Percentiles rank a stretch among this genome's conserved stretches.
These are phyloP conservation scores for Dioszegia crocea DNA, from an alignment of 768 basidiomycete species.

Conservation along the genomic window DNA sequence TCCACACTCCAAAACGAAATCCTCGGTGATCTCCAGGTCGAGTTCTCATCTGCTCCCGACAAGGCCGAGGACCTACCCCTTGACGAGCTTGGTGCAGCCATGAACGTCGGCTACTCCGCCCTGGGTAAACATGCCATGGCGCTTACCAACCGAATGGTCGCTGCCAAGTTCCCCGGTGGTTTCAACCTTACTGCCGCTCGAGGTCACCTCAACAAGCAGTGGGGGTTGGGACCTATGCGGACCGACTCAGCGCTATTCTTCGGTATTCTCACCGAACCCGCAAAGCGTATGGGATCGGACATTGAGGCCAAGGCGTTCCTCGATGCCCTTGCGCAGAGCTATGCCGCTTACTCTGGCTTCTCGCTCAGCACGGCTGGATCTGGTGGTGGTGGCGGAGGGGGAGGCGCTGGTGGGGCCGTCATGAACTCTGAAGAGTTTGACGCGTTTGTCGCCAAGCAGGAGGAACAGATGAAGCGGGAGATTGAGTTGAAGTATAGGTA, in stretches of 20 bases:
- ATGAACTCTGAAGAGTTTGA: constrained; percentile 98
- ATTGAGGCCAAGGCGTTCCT: constrained; percentile 91
- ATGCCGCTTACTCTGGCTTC: constrained; percentile 85
- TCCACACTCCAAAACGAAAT: constrained; percentile 99
- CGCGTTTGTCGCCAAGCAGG: constrained; percentile 90
- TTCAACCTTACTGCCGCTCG: constrained; percentile 93
- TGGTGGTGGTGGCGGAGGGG: constrained; percentile 59
- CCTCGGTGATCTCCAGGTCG: constrained; percentile 89
- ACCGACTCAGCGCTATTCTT: constrained; percentile 85
- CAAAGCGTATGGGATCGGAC: constrained; percentile 88
- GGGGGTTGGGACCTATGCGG: constrained; percentile 89
- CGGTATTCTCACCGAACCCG: constrained; percentile 85
- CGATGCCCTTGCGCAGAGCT: constrained; percentile 73
- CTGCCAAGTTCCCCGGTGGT: constrained; percentile 97
- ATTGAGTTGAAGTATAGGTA: constrained; percentile 97
- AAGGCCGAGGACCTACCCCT: constrained; percentile 96
- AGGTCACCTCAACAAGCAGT: constrained; percentile 78
- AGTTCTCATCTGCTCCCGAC: constrained; percentile 91
- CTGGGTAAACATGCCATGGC: constrained; percentile 92
- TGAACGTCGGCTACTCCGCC: constrained; percentile 68
- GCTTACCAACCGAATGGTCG: constrained; percentile 82
- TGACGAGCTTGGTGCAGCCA: constrained; percentile 85
- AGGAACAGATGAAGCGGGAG: constrained; percentile 85
- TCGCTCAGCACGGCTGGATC: constrained; percentile 68
- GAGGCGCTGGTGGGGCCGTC: constrained; percentile 64